Percentiles rank a stretch among this genome's conserved stretches.
Conservation (phyloP, 1,284 basidiomycete species). For the Heterobasidion irregulare region DNA sequence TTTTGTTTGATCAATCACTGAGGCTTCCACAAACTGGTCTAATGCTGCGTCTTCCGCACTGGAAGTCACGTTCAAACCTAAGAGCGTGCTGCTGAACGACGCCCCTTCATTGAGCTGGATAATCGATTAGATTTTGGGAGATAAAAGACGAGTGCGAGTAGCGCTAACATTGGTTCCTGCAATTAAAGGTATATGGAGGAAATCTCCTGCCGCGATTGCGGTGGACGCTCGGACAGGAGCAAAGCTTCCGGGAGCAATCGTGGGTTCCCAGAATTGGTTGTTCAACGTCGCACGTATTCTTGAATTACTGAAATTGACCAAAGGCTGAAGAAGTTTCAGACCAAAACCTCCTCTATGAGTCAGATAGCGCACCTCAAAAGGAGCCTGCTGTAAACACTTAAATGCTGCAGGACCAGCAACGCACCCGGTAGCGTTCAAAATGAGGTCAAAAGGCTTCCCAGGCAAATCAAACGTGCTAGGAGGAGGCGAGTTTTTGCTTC, state of each 20-base stretch:
- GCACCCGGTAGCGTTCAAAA: conserved; percentile 40
- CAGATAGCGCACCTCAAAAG: conserved; percentile 31
- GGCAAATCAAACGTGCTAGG: conserved; percentile 45
- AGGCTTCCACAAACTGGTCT: conserved; percentile 33
- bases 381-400: conserved; percentile 36
- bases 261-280: conserved; percentile 48
- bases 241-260: conserved; percentile 44
- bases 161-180: conserved; percentile 43
- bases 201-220: conserved; percentile 38
- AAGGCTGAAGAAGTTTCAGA: conserved; percentile 21
- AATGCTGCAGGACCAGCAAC: conserved; percentile 31
- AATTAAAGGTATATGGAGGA: conserved; percentile 45
- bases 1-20: conserved; percentile 42
- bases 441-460: conserved; percentile 42
- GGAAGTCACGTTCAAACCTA: conserved; percentile 26
- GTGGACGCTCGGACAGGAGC: conserved; percentile 37
- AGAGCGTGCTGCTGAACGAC: conserved; percentile 29
- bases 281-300: conserved; percentile 41
- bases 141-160: neutral
- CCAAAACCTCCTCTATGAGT: neutral
- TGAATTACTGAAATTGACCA: conserved; percentile 36
- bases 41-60: conserved; percentile 31
- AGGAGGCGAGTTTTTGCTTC: conserved; percentile 46
- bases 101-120: conserved; percentile 45
- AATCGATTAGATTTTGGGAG: neutral